These are phyloP conservation scores for Penicillium aurantiogriseum DNA, from an alignment of 2,329 filamentous ascomycete species.

Conservation along the genomic window DNA sequence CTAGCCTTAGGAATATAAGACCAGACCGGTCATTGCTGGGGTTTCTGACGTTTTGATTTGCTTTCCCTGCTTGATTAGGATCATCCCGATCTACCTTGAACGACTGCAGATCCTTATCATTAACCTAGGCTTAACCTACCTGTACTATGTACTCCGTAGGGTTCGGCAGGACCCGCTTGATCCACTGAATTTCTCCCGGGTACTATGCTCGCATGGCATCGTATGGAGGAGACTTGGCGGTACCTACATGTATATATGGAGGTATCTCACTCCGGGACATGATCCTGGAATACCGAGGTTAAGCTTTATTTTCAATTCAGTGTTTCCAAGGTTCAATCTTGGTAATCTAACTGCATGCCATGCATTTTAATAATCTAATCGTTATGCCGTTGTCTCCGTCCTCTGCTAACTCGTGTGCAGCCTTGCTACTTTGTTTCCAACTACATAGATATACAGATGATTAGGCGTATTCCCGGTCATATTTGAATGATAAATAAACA, in stretches of 20 bases:
- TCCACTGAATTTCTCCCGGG: neutral
- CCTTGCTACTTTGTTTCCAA: neutral
- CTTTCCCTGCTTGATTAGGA: neutral
- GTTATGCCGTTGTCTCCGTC: neutral
- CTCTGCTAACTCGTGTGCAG: neutral
- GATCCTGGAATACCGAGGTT: neutral
- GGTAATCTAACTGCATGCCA: too few species aligned
- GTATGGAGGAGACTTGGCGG: neutral
- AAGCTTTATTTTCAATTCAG: neutral
- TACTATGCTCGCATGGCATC: neutral
- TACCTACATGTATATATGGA: too few species aligned
- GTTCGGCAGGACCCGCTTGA: neutral
- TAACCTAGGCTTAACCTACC: neutral
- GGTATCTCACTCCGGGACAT: neutral
- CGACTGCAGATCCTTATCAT: neutral
- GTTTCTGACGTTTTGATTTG: neutral
- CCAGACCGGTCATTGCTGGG: neutral
- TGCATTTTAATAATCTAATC: neutral
- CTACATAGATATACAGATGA: neutral
- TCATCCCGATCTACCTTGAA: neutral
- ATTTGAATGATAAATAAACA: too few species aligned
- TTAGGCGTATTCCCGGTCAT: neutral
- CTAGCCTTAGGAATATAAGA: neutral
- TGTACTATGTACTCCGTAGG: neutral
- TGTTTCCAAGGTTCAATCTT: neutral